Evolutionary conservation across 2,329 filamentous ascomycete species (phyloP).

Genomic region (Zymoseptoria pseudotritici): DNA sequence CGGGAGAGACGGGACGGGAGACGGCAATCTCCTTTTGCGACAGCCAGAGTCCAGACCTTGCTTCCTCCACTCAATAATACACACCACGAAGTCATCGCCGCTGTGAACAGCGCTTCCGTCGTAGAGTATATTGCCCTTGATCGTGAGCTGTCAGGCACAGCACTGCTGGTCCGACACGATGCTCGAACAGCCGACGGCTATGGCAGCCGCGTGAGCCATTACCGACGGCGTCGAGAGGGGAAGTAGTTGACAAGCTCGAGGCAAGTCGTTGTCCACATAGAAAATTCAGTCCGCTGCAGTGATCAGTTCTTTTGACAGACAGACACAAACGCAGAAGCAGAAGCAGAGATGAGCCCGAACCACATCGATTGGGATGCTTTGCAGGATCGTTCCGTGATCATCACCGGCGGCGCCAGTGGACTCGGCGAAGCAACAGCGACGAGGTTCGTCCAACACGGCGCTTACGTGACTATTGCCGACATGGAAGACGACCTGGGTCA

Average conservation of each 20-base stretch:
- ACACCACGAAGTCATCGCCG: too few relatives aligned
- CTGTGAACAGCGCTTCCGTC: too few relatives aligned
- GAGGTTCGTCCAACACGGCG: conserved; percentile 5
- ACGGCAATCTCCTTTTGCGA: too few relatives aligned
- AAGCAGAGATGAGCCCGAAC: neutral
- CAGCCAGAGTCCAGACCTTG: too few relatives aligned
- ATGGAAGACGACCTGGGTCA: conserved; percentile 5
- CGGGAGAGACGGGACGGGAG: too few relatives aligned
- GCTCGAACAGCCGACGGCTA: neutral
- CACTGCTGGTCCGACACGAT: neutral
- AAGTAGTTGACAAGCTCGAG: neutral
- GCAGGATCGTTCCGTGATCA: conserved; percentile 7
- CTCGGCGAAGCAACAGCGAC: conserved; percentile 6
- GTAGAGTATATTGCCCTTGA: too few relatives aligned
- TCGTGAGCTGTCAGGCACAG: too few relatives aligned
- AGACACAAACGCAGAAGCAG: too few relatives aligned
- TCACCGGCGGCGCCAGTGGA: conserved; percentile 9
- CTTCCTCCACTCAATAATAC: too few relatives aligned
- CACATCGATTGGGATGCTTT: conserved; percentile 4
- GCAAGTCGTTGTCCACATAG: neutral
- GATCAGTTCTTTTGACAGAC: neutral
- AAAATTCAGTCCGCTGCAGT: too few relatives aligned
- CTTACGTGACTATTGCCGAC: conserved; percentile 10
- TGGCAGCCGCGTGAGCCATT: neutral
- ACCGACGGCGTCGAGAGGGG: neutral